phyloP scores from a whole-genome alignment of 2,329 filamentous ascomycete species.

The Paracoccidioides brasiliensis region DNA sequence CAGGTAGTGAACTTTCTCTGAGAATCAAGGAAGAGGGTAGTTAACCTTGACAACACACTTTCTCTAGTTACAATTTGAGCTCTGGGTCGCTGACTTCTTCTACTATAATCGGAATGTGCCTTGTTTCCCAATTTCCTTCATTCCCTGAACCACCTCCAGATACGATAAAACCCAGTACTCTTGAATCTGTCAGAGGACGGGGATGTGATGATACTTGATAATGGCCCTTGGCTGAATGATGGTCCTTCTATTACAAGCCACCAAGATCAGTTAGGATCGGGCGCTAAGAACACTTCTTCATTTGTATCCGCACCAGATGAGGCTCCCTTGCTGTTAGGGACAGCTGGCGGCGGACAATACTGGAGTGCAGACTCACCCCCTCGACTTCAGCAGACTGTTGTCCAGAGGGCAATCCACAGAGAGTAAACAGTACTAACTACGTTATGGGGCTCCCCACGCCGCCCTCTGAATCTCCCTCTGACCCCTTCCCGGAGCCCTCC shows the following conservation, averaged over 20 bases:
- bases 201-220: neutral
- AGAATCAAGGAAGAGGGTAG: no score
- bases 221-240: neutral
- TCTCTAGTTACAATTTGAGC: no score
- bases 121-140: no score
- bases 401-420: neutral
- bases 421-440: neutral
- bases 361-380: neutral
- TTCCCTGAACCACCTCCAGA: constrained; percentile 1
- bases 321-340: no score
- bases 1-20: no score
- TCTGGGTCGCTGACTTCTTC: no score
- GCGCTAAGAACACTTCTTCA: neutral
- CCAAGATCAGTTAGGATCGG: neutral
- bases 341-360: no score
- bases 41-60: no score
- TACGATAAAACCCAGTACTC: constrained; percentile 2
- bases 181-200: neutral
- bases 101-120: no score
- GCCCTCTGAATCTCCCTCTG: neutral
- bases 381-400: neutral
- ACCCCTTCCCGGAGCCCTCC: no score
- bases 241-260: neutral
- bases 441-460: neutral
- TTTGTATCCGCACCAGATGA: neutral